Conservation (phyloP, 192 early-diverging fungal genomes). For the Linderina pennispora region DNA sequence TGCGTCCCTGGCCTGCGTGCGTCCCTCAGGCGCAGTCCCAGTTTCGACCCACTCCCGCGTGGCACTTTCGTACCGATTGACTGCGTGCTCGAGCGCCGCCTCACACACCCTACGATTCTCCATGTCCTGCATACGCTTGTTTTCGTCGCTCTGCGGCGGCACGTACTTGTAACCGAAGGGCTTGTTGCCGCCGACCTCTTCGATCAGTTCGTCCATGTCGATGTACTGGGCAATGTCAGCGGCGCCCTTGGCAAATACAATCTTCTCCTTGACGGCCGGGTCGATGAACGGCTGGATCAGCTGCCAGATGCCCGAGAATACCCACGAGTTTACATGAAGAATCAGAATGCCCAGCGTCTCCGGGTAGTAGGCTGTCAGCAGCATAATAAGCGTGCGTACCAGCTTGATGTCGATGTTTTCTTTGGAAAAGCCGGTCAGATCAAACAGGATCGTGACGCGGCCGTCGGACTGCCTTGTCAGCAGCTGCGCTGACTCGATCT, state of each 20-base stretch:
- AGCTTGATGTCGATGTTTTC: constrained; percentile 68
- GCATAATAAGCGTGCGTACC: constrained; percentile 68
- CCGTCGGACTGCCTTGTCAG: constrained; percentile 46
- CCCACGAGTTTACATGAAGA: constrained; percentile 74
- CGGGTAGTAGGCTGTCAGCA: constrained; percentile 85
- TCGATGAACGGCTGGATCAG: constrained; percentile 80
- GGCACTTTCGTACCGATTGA: constrained; percentile 34
- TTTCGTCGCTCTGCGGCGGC: constrained; percentile 44
- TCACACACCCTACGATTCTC: constrained; percentile 34
- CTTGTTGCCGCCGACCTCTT: constrained; percentile 57
- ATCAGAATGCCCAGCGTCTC: constrained; percentile 75
- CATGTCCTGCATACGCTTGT: constrained; percentile 44
- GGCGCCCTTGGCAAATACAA: constrained; percentile 61
- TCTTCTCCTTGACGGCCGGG: constrained; percentile 81
- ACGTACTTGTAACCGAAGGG: constrained; percentile 53
- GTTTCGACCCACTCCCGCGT: constrained; percentile 46
- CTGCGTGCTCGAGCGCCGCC: constrained; percentile 20
- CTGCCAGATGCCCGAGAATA: constrained; percentile 79
- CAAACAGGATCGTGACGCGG: constrained; percentile 68
- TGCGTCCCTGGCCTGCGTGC: constrained; percentile 15
- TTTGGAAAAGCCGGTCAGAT: constrained; percentile 65
- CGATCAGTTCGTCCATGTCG: constrained; percentile 48
- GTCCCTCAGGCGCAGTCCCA: constrained; percentile 1
- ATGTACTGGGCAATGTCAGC: constrained; percentile 61
- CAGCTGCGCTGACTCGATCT: constrained; percentile 55